phyloP scores from a whole-genome alignment of 768 basidiomycete species.

The Piloderma croceum region DNA sequence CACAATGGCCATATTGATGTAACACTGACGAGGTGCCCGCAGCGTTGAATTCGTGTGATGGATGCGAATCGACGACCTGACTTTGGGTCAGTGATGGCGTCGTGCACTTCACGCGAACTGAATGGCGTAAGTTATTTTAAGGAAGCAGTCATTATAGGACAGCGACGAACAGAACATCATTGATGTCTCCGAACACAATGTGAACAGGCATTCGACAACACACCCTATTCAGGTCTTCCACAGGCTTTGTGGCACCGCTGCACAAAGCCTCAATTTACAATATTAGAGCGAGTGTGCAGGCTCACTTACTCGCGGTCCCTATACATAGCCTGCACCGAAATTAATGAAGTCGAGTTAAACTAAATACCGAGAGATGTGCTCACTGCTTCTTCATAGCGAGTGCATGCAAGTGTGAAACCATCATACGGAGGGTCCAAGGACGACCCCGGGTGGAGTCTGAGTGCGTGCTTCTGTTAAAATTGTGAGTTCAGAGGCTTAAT shows the following conservation, averaged over 20 bases:
- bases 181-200: slow-evolving; percentile 44
- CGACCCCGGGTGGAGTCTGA: slow-evolving; percentile 33
- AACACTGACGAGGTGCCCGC: slow-evolving; percentile 31
- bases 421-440: slow-evolving; percentile 27
- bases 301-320: no score
- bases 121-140: background rate
- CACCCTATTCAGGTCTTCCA: slow-evolving; percentile 38
- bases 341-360: background rate
- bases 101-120: slow-evolving; percentile 28
- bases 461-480: slow-evolving; percentile 38
- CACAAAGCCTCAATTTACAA: no score
- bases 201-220: slow-evolving; percentile 44
- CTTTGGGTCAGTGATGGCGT: slow-evolving; percentile 22
- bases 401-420: slow-evolving; percentile 50
- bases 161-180: slow-evolving; percentile 52
- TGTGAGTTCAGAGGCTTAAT: background rate
- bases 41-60: slow-evolving; percentile 19
- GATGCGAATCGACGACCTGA: slow-evolving; percentile 20
- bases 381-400: slow-evolving; percentile 56
- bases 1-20: background rate
- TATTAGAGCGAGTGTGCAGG: no score
- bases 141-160: no score
- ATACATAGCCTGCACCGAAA: slow-evolving; percentile 51
- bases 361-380: background rate
- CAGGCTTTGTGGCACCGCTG: slow-evolving; percentile 50